phyloP scores from a whole-genome alignment of 2,329 filamentous ascomycete species.

The Chalara sp. region DNA sequence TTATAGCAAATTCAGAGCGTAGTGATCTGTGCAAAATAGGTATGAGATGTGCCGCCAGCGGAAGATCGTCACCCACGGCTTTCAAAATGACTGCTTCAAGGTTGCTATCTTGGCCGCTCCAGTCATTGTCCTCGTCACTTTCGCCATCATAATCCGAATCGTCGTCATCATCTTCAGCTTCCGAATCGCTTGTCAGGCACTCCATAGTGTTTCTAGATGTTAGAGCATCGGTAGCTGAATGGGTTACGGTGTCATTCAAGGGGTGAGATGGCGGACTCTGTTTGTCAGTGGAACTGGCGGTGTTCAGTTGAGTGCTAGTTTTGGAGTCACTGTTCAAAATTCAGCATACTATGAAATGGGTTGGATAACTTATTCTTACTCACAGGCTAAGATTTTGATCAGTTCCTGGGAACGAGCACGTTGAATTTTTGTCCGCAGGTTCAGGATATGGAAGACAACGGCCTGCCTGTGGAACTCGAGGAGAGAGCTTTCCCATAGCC shows the following conservation, averaged over 20 bases:
- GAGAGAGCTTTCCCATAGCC: no score
- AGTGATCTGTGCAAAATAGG: constrained; percentile 2
- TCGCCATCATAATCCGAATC: constrained; percentile 1
- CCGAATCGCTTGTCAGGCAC: not conserved
- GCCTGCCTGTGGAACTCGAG: no score
- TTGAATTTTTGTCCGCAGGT: no score
- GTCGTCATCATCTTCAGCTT: constrained; percentile 3
- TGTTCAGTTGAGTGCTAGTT: no score
- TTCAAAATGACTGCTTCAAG: constrained; percentile 4
- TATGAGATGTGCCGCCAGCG: constrained; percentile 3
- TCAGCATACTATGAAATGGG: no score
- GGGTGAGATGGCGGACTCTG: not conserved
- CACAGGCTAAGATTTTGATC: no score
- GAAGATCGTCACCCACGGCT: constrained; percentile 4
- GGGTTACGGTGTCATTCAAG: not conserved
- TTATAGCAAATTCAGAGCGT: constrained; percentile 1
- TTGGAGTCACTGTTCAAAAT: no score
- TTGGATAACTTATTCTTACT: no score
- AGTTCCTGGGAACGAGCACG: no score
- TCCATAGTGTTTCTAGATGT: not conserved
- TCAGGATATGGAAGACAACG: no score
- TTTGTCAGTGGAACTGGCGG: not conserved
- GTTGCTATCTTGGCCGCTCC: constrained; percentile 3
- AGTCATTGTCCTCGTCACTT: constrained; percentile 4
- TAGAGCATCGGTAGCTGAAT: not conserved